Base-by-base conservation (phyloP, 2,329 filamentous ascomycete genomes). In the Beauveria sp. region DNA sequence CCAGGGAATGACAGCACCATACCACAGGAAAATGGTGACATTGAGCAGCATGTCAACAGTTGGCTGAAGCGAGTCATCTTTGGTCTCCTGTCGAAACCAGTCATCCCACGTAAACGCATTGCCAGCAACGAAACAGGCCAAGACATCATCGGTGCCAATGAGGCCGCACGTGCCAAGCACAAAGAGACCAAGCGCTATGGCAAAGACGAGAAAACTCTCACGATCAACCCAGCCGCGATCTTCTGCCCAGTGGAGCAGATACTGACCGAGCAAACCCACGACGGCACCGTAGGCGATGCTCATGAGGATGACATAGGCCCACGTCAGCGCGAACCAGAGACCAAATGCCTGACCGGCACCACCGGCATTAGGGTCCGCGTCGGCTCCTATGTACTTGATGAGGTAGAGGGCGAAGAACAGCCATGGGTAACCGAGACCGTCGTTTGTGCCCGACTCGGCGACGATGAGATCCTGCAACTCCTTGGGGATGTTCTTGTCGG, bases 21-120 rank as follows among this genome's bases (percentile, higher is more conserved):
- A 93, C 92, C 91, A 97, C 73, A 96, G 84, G 72, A 97, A 97
- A 44, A 97, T 83, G 20, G 87, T 80, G 3, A 96, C 84, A 70
- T 97, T 97, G 61, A 97, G 86, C 2, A 97, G 80, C 91, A 96
- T 96, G 71, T 97, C 92, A 51, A 97, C 89, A 0, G 92, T 96
- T 0, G 92, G 92, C 70, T 97, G 92, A n/a, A 97, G 81, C 2
- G 90, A 92, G 69, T 97, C 93, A 66, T 96, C 92, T 67, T 88
- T 78, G 0, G 92, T 97, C 72, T 96, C 90, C 1, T 93, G 78
- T 0, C 92, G 88, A 74, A 96, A 97, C 91, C 91, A 96, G 73
- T 96, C 91, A 70, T 96, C 92, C 86, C 91, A 93, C 0, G 91
- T 96, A 66, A 97, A 96, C 1, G 84, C 84, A 69, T 96, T 96